Conservation (phyloP, 306 rosid genomes). For the Ammopiptanthus mongolicus region DNA sequence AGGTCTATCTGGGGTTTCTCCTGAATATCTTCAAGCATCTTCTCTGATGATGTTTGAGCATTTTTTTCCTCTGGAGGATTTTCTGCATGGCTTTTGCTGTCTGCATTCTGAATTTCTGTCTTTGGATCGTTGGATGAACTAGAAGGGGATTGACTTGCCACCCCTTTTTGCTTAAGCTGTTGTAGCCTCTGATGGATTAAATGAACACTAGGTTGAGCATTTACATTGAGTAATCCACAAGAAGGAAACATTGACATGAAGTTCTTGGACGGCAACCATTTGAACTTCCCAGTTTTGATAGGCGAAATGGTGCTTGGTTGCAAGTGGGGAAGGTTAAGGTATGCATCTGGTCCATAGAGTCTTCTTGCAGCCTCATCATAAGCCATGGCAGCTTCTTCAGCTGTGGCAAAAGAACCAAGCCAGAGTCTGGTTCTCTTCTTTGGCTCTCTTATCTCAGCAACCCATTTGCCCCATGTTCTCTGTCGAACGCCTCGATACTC, state of each 20-base stretch:
- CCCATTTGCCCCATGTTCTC: constrained; percentile 99
- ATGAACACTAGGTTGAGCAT: constrained; percentile 94
- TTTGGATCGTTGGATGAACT: constrained; percentile 44
- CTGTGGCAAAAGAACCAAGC: constrained; percentile 94
- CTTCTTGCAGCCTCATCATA: constrained; percentile 93
- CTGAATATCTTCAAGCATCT: constrained; percentile 28
- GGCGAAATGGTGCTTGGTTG: constrained; percentile 34
- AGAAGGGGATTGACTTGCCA: constrained; percentile 33
- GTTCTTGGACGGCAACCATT: constrained; percentile 90
- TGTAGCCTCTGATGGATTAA: constrained; percentile 90
- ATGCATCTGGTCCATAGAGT: constrained; percentile 91
- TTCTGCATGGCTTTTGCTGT: constrained; percentile 20
- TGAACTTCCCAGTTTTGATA: constrained; percentile 54
- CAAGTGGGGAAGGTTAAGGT: constrained; percentile 89
- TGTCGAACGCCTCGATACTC: constrained; percentile 92
- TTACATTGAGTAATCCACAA: constrained; percentile 68
- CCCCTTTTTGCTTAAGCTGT: constrained; percentile 57
- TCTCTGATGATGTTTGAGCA: constrained; percentile 25
- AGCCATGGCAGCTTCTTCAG: constrained; percentile 98
- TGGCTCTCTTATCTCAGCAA: constrained; percentile 95
- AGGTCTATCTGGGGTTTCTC: constrained; percentile 98
- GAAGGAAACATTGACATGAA: constrained; percentile 87
- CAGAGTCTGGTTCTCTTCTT: constrained; percentile 91
- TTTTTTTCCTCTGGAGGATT: constrained; percentile 27
- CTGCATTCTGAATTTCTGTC: constrained; percentile 18